phyloP scores from a whole-genome alignment of 2,329 filamentous ascomycete genomes.

The Aspergillus fumigatiaffinis region DNA sequence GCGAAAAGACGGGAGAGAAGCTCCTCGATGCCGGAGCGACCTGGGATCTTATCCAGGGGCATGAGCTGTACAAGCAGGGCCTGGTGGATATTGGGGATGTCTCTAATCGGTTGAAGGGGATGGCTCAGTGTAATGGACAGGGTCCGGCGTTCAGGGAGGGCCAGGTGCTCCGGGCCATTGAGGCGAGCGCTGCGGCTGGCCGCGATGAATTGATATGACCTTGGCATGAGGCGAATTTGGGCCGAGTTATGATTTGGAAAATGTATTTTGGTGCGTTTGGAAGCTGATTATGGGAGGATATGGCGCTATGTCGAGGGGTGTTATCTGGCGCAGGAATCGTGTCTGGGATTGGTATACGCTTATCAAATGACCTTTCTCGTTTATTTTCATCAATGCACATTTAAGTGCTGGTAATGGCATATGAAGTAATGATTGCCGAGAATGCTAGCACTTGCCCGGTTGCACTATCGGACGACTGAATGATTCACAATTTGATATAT shows the following conservation, averaged over 20 bases:
- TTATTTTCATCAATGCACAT: not conserved
- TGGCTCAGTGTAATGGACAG: constrained; percentile 78
- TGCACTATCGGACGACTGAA: not conserved
- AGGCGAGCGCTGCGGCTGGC: constrained; percentile 70
- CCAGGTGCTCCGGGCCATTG: constrained; percentile 68
- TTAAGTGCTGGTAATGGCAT: not conserved
- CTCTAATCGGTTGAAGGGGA: constrained; percentile 69
- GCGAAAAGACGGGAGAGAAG: constrained; percentile 60
- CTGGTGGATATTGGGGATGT: constrained; percentile 78
- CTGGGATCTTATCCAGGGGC: constrained; percentile 84
- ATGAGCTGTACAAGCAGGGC: constrained; percentile 71
- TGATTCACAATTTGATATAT: not conserved
- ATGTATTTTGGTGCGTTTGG: constrained; percentile 1
- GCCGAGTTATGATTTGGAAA: not conserved
- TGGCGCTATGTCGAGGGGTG: not conserved
- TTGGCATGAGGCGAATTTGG: not conserved
- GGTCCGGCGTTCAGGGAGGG: constrained; percentile 83
- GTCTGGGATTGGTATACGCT: not conserved
- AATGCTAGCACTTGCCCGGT: too few species aligned
- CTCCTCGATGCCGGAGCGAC: constrained; percentile 72
- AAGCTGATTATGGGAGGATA: not conserved
- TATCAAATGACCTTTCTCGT: not conserved
- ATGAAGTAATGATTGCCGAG: too few species aligned
- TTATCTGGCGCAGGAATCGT: not conserved
- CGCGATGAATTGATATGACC: constrained; percentile 70